Evolutionary conservation across 1,139 yeast genomes (phyloP).

Genomic region (Protomyces inundatus): DNA sequence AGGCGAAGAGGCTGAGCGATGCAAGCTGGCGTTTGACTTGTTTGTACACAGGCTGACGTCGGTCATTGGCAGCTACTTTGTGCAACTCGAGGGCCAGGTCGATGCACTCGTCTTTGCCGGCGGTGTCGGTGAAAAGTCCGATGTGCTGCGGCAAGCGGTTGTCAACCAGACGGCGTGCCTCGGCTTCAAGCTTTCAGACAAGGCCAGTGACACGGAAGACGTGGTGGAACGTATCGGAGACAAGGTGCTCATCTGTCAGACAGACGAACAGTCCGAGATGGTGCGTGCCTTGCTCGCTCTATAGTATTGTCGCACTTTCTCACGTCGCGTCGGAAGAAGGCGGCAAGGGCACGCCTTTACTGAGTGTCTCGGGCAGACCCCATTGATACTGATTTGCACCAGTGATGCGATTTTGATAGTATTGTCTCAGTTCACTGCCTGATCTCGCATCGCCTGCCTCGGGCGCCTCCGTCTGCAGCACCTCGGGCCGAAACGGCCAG

Average conservation of each 20-base stretch:
- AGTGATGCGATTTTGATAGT: background rate
- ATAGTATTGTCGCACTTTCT: no score
- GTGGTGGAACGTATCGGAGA: slow-evolving; percentile 25
- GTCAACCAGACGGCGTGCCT: slow-evolving; percentile 6
- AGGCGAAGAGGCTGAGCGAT: slow-evolving; percentile 29
- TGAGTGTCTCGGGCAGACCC: background rate
- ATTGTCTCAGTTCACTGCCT: background rate
- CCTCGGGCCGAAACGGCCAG: slow-evolving; percentile 19
- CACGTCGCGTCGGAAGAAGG: no score
- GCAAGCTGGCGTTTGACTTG: slow-evolving; percentile 32
- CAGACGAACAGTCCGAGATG: slow-evolving; percentile 33
- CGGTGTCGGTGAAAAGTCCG: slow-evolving; percentile 33
- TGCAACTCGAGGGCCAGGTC: slow-evolving; percentile 30
- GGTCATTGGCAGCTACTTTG: slow-evolving; percentile 31
- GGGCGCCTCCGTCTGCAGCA: slow-evolving; percentile 8
- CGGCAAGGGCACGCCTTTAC: background rate
- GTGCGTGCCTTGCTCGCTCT: background rate
- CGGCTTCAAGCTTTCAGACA: slow-evolving; percentile 11
- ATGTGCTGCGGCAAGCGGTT: slow-evolving; percentile 24
- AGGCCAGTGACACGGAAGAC: slow-evolving; percentile 21
- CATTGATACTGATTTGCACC: background rate
- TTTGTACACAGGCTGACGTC: slow-evolving; percentile 31
- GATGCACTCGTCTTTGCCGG: slow-evolving; percentile 33
- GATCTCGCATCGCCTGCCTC: background rate
- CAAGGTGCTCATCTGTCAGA: slow-evolving; percentile 30